Conservation (phyloP, 75 land plant genomes). For the Picea sitchensis region DNA sequence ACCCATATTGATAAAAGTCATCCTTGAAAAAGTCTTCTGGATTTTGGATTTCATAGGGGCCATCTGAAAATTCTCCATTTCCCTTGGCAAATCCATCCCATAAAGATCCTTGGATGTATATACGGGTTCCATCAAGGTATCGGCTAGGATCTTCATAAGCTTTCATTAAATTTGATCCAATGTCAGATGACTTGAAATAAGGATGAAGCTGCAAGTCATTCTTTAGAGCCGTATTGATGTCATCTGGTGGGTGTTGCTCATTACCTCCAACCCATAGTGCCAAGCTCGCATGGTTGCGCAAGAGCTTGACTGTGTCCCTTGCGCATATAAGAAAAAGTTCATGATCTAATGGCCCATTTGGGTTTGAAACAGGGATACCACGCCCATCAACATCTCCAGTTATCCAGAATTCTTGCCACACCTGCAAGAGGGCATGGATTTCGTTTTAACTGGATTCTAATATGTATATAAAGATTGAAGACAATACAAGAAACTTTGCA, state of each 20-base stretch:
- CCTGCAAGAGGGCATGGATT: constrained; percentile 45
- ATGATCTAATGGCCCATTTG: constrained; percentile 90
- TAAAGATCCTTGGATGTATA: constrained; percentile 85
- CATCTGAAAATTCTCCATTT: constrained; percentile 82
- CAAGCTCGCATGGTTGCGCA: constrained; percentile 89
- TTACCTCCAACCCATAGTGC: constrained; percentile 99
- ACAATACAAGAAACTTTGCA: neutral
- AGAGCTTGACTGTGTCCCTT: constrained; percentile 83
- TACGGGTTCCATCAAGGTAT: constrained; percentile 86
- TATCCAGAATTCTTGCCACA: constrained; percentile 99
- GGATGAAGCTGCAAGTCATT: constrained; percentile 64
- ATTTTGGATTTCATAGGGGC: constrained; percentile 89
- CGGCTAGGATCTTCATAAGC: constrained; percentile 60
- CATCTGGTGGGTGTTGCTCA: constrained; percentile 88
- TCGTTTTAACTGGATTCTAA: neutral
- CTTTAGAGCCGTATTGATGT: constrained; percentile 67
- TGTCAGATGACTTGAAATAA: constrained; percentile 15
- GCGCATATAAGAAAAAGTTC: constrained; percentile 84
- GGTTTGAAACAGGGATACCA: constrained; percentile 83
- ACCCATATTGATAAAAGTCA: constrained; percentile 75
- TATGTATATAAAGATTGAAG: neutral
- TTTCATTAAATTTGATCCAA: neutral
- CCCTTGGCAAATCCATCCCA: constrained; percentile 99
- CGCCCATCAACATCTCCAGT: constrained; percentile 96
- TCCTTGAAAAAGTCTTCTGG: constrained; percentile 88